A percentile compares a stretch with the other conserved stretches of the same genome.
phyloP scores from a whole-genome alignment of 2,329 filamentous ascomycete species.

The Ascochyta fabae region DNA sequence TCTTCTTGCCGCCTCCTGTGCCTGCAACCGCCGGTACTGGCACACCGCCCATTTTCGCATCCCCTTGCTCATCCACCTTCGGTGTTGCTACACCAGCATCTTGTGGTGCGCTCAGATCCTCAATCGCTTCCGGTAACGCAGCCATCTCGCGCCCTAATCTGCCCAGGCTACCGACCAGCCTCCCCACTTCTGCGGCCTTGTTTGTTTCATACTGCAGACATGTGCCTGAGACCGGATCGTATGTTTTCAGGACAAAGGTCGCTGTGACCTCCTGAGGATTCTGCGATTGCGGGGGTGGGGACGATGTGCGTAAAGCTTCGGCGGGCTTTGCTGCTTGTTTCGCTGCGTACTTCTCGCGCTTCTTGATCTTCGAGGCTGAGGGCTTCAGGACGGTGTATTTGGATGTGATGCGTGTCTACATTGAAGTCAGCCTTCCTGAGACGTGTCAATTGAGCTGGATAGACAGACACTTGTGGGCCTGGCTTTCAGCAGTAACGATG shows the following conservation, averaged over 20 bases:
- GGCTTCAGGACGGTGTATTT: constrained; percentile 77
- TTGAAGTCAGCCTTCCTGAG: constrained; percentile 16
- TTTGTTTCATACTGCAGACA: constrained; percentile 90
- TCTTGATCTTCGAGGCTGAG: constrained; percentile 39
- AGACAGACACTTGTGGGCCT: constrained; percentile 78
- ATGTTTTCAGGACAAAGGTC: constrained; percentile 85
- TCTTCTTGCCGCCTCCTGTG: constrained; percentile 54
- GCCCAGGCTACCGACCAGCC: constrained; percentile 79
- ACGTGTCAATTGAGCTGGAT: constrained; percentile 11
- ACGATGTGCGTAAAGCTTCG: constrained; percentile 33
- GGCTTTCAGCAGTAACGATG: constrained; percentile 82
- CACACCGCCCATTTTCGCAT: constrained; percentile 39
- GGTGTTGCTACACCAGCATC: constrained; percentile 41
- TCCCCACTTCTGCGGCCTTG: constrained; percentile 87
- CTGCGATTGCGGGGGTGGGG: constrained; percentile 35
- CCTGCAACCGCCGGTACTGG: constrained; percentile 34
- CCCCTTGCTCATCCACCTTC: constrained; percentile 37
- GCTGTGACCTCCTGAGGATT: constrained; percentile 54
- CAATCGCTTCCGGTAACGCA: constrained; percentile 52
- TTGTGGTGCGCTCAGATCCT: constrained; percentile 44
- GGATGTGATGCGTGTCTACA: constrained; percentile 86
- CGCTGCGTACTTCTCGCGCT: constrained; percentile 42
- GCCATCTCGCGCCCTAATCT: constrained; percentile 71
- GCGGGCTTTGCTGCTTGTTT: constrained; percentile 39
- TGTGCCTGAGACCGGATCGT: constrained; percentile 79